Evolutionary conservation across 179 eudicot genomes (phyloP), one percentile per base, ranked within the genome.

Genomic region (Camellia oleifera): DNA sequence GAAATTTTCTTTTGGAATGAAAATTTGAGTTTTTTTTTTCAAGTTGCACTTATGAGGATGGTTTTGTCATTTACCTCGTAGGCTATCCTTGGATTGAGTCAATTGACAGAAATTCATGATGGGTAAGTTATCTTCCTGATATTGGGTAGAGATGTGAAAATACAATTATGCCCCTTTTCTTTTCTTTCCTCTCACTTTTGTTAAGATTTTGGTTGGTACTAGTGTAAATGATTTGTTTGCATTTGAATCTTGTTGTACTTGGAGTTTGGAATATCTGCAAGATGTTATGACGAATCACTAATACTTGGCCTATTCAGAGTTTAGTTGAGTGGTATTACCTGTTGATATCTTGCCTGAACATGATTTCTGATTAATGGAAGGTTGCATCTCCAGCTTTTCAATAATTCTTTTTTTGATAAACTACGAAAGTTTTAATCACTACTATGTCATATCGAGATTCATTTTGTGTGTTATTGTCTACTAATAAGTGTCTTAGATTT

Each of bases 81-180:
- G 79, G 72, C 50, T 56, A 44, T 15, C 15, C 54, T 26, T 50
- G 53, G 82, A 81, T 76, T 26, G 32, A 26, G 32, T 26, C 32
- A 26, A 26, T 26, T 74, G 78, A 66, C 81, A 77, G 53, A 68
- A 69, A 77, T 82, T 69, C 63, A 80, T 78, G 58, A 80, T 72
- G 69, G 65, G 81, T 79, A 13, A 46, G 77, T 75, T 83, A 56
- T 78, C 82, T 84, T 84, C 77, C 50, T 54, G 80, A 73, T 77
- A 74, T 83, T 81, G 32, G 84, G 74, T 80, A 69, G 8, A 61
- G 7, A 26, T 66, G 61, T 60, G 45, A 42, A 80, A 81, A 67
- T 81, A 86, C 92, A 23, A 62, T 26, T 61, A 13, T 84, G 73
- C 15, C 89, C 88, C 71, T 75, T 7, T 26, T 0, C 26, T 53